These are phyloP conservation scores for Peronospora tabacina DNA, from an alignment of 352 stramenopile genomes.

Conservation along the genomic window DNA sequence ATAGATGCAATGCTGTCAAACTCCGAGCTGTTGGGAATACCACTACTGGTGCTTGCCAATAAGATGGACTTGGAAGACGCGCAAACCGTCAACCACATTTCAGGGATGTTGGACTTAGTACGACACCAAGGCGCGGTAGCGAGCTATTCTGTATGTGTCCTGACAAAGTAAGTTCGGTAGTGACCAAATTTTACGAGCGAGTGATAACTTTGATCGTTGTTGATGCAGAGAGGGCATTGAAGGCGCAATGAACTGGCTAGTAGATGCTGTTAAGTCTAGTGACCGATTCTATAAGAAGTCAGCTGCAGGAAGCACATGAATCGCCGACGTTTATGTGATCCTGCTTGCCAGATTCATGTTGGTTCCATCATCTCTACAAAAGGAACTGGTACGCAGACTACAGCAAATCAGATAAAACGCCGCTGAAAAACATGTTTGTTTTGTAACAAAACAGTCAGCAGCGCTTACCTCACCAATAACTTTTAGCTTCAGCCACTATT, in stretches of 20 bases:
- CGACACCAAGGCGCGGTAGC: constrained; percentile 32
- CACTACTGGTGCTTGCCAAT: constrained; percentile 86
- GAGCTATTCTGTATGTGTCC: constrained; percentile 48
- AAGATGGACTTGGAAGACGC: constrained; percentile 84
- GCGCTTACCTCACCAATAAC: not conserved
- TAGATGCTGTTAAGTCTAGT: constrained; percentile 59
- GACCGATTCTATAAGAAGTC: constrained; percentile 58
- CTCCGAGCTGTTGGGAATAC: constrained; percentile 69
- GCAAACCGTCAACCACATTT: constrained; percentile 34
- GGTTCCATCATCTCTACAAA: not conserved
- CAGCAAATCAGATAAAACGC: constrained; percentile 17
- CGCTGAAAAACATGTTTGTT: constrained; percentile 7
- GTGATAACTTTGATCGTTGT: constrained; percentile 2
- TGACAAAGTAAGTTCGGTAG: constrained; percentile 34
- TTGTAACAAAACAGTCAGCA: constrained; percentile 8
- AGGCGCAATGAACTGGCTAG: constrained; percentile 63
- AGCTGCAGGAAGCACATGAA: constrained; percentile 16
- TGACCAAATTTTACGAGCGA: not conserved
- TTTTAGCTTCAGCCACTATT: constrained; percentile 7
- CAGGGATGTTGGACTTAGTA: constrained; percentile 38
- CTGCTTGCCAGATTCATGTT: not conserved
- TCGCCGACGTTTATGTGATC: not conserved
- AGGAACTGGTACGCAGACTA: constrained; percentile 1
- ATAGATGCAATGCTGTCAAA: constrained; percentile 74
- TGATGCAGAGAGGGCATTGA: constrained; percentile 53